Percentiles rank a stretch among this genome's conserved stretches.
Evolutionary conservation across 1,139 yeast species (phyloP).

Genomic region (Saccharomycopsis phalli): DNA sequence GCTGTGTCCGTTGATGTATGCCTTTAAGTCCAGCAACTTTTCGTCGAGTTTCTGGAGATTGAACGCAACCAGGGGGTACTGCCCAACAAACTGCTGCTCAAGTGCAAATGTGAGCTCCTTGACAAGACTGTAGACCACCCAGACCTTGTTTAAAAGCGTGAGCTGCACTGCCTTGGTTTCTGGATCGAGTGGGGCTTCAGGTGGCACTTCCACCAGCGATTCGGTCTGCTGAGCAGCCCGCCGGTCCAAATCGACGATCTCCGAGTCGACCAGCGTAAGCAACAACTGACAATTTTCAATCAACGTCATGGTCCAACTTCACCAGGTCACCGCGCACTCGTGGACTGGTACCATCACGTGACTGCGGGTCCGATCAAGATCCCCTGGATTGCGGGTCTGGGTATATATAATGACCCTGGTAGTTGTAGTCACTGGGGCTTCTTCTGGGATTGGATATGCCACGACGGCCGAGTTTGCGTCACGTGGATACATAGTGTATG

Average conservation of each 20-base stretch:
- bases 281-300: too few species aligned
- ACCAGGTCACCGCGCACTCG: too few species aligned
- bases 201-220: not conserved
- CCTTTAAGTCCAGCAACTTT: constrained; percentile 8
- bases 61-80: constrained; percentile 10
- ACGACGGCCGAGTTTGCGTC: constrained; percentile 56
- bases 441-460: constrained; percentile 73
- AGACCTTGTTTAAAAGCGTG: constrained; percentile 13
- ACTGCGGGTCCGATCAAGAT: too few species aligned
- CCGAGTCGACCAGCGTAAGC: not conserved
- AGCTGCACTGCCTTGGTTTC: constrained; percentile 5
- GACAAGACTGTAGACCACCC: constrained; percentile 16
- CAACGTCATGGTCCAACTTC: too few species aligned
- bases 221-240: not conserved
- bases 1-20: constrained; percentile 2
- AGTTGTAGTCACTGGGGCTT: constrained; percentile 70
- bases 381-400: too few species aligned
- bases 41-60: constrained; percentile 12
- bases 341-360: too few species aligned
- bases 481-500: constrained; percentile 57
- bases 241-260: not conserved
- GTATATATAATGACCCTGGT: constrained; percentile 21
- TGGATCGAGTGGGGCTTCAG: not conserved
- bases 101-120: constrained; percentile 12
- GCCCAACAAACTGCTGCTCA: constrained; percentile 7